Evolutionary conservation across 2,329 filamentous ascomycete species (phyloP).

Genomic region (Ophiostoma australiae): DNA sequence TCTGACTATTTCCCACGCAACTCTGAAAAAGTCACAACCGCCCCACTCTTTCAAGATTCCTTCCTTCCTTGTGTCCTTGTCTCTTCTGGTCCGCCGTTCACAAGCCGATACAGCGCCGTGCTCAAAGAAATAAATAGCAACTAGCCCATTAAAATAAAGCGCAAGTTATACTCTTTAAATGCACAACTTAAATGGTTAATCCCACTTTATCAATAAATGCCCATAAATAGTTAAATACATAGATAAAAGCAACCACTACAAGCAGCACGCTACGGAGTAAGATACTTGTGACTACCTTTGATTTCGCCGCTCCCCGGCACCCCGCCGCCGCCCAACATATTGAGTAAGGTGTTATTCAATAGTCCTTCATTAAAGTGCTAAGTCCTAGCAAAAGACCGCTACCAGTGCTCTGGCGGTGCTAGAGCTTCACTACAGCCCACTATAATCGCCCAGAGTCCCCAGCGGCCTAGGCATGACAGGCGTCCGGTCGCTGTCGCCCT

Average conservation of each 20-base stretch:
- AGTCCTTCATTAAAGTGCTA: too few species aligned
- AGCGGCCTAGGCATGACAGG: background rate
- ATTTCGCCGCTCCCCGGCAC: conserved; percentile 26
- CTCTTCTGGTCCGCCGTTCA: conserved; percentile 17
- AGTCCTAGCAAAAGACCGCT: background rate
- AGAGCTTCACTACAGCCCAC: background rate
- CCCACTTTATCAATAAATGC: conserved; percentile 11
- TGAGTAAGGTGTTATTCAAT: too few species aligned
- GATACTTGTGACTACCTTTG: background rate
- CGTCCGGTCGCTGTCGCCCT: background rate
- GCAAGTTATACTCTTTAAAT: background rate
- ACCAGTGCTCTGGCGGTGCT: background rate
- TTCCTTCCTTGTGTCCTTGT: conserved; percentile 7
- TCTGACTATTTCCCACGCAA: conserved; percentile 23
- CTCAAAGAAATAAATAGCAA: conserved; percentile 15
- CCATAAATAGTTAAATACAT: conserved; percentile 19
- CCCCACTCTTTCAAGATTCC: conserved; percentile 20
- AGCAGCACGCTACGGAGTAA: background rate
- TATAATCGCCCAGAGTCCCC: background rate
- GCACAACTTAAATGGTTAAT: background rate
- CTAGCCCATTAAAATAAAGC: conserved; percentile 10
- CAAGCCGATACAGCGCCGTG: conserved; percentile 22
- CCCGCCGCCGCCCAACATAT: conserved; percentile 18
- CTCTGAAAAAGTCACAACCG: conserved; percentile 15
- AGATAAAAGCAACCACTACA: conserved; percentile 18